Conservation (phyloP, 257 asterid species). For the Lithospermum erythrorhizon region DNA sequence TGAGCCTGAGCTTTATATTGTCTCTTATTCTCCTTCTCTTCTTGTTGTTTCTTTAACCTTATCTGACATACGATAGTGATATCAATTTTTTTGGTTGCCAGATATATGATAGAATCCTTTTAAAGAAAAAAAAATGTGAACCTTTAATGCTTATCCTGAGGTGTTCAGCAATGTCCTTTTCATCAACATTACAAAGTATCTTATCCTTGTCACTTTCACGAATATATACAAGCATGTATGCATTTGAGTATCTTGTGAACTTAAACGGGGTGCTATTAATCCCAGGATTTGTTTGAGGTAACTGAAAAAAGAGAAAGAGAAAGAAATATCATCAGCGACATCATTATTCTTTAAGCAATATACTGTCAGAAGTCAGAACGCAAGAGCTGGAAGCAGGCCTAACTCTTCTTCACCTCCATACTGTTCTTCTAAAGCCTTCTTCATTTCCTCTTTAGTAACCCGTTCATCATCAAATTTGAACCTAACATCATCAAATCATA, state of each 20-base stretch:
- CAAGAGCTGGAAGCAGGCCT: not conserved
- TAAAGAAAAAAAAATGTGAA: not conserved
- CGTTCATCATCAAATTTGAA: constrained; percentile 95
- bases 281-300: constrained; percentile 96
- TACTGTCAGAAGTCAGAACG: constrained; percentile 5
- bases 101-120: not conserved
- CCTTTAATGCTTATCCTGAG: constrained; percentile 51
- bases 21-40: constrained; percentile 91
- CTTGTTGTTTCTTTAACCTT: constrained; percentile 94
- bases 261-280: constrained; percentile 85
- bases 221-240: constrained; percentile 98
- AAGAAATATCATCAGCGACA: constrained; percentile 10
- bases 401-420: constrained; percentile 99
- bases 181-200: constrained; percentile 90
- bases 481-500: constrained; percentile 37
- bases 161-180: constrained; percentile 98
- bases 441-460: constrained; percentile 91
- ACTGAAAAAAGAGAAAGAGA: constrained; percentile 32
- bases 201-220: constrained; percentile 94
- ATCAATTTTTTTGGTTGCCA: not conserved
- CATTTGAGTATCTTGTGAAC: constrained; percentile 94
- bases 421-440: constrained; percentile 93
- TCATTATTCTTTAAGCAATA: constrained; percentile 2
- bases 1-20: constrained; percentile 92
- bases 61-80: constrained; percentile 35